These are phyloP conservation scores for Calonectria pauciramosa DNA, from an alignment of 2,329 filamentous ascomycete genomes.

Conservation along the genomic window DNA sequence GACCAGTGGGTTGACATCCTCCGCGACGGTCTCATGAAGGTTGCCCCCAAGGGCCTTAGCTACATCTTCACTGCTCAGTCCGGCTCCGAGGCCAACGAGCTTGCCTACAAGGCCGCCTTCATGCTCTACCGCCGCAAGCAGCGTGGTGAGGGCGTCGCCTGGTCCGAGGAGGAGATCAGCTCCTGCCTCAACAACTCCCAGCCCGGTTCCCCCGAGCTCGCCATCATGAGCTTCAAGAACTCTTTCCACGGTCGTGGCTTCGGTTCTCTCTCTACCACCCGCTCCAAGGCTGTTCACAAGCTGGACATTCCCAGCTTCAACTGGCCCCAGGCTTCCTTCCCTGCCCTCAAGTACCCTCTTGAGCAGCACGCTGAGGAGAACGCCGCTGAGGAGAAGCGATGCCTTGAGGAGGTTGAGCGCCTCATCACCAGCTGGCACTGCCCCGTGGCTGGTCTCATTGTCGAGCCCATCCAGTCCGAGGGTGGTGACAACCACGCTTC, in stretches of 20 bases:
- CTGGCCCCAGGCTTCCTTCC: conserved; percentile 89
- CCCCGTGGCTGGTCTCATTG: conserved; percentile 79
- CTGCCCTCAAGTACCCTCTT: conserved; percentile 82
- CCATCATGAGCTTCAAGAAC: conserved; percentile 83
- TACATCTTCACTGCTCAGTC: conserved; percentile 87
- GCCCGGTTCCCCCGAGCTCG: conserved; percentile 80
- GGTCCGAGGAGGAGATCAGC: conserved; percentile 76
- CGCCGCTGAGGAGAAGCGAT: conserved; percentile 77
- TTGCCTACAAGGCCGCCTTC: conserved; percentile 88
- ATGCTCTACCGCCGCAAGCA: conserved; percentile 83
- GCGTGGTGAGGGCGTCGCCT: conserved; percentile 78
- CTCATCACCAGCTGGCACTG: conserved; percentile 77
- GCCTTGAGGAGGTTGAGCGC: conserved; percentile 79
- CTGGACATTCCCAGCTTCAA: conserved; percentile 90
- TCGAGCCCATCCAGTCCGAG: conserved; percentile 88
- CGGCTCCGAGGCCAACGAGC: conserved; percentile 87
- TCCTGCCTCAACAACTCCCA: conserved; percentile 79
- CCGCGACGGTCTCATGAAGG: conserved; percentile 77
- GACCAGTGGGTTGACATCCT: conserved; percentile 81
- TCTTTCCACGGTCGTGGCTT: conserved; percentile 88
- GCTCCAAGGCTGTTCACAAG: conserved; percentile 88
- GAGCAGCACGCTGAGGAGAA: conserved; percentile 79
- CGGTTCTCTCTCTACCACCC: conserved; percentile 82
- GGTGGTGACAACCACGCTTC: conserved; percentile 89
- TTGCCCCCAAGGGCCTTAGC: conserved; percentile 80